A percentile compares a stretch with the other conserved stretches of the same genome.
Evolutionary conservation across 805 yeast genomes (phyloP).

Genomic region (Wickerhamiella alocasiicola): DNA sequence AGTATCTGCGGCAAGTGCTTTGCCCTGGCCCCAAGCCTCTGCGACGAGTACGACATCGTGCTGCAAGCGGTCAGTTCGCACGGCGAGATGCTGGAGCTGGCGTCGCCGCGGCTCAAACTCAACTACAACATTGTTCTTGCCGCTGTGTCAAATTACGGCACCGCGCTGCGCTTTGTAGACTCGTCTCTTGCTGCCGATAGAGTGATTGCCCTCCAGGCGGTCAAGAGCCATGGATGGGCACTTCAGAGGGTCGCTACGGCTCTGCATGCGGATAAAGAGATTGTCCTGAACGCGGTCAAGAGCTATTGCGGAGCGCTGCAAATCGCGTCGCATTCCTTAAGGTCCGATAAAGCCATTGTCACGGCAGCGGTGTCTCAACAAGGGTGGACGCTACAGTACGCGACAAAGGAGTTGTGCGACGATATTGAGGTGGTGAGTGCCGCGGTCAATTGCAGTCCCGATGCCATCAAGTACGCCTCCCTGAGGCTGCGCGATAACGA

Average conservation of each 20-base stretch:
- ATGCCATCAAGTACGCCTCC: constrained; percentile 5
- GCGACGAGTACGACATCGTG: constrained; percentile 7
- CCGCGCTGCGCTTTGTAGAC: constrained; percentile 7
- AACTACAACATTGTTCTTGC: constrained; percentile 2
- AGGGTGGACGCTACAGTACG: constrained; percentile 8
- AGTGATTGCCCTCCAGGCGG: constrained; percentile 8
- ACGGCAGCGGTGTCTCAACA: constrained; percentile 6
- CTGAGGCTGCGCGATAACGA: constrained; percentile 4
- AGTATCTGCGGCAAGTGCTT: not conserved
- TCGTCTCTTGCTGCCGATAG: constrained; percentile 1
- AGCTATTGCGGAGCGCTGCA: constrained; percentile 2
- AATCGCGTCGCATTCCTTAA: constrained; percentile 1
- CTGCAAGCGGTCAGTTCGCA: not conserved
- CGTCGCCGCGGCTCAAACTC: not conserved
- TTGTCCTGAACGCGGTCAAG: constrained; percentile 1
- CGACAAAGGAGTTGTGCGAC: not conserved
- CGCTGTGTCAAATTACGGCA: constrained; percentile 8
- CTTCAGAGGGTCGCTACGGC: constrained; percentile 4
- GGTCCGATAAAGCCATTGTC: constrained; percentile 4
- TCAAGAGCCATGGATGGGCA: constrained; percentile 10
- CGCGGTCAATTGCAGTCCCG: not conserved
- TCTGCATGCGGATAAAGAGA: constrained; percentile 4
- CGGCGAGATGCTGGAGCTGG: constrained; percentile 7
- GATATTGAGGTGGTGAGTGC: constrained; percentile 4
- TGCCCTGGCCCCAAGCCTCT: constrained; percentile 1